phyloP scores from a whole-genome alignment of 2,329 filamentous ascomycete genomes.

The Monosporascus sp. region DNA sequence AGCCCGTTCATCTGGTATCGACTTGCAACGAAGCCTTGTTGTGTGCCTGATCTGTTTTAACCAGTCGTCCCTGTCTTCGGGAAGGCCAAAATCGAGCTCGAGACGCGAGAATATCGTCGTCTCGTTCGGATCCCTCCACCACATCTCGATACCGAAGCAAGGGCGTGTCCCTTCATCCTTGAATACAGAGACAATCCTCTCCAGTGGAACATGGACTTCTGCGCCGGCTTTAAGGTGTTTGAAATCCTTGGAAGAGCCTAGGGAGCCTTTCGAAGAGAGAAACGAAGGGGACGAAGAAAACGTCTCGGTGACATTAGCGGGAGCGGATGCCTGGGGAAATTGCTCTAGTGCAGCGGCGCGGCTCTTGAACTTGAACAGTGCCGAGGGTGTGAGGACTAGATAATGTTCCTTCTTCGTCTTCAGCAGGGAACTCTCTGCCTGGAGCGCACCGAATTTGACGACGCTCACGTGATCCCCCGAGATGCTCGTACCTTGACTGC shows the following conservation, averaged over 20 bases:
- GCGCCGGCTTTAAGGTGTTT: conserved; percentile 15
- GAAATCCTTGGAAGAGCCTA: conserved; percentile 19
- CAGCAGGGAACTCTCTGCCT: conserved; percentile 44
- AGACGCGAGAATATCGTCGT: conserved; percentile 42
- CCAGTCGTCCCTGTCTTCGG: conserved; percentile 46
- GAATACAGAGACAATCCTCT: conserved; percentile 48
- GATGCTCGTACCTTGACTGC: conserved; percentile 24
- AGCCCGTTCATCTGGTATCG: conserved; percentile 32
- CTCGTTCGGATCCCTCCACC: conserved; percentile 46
- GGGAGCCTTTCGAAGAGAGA: conserved; percentile 16
- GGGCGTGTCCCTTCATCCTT: conserved; percentile 45
- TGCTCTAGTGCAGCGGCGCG: conserved; percentile 41
- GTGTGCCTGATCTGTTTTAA: conserved; percentile 42
- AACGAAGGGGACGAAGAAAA: conserved; percentile 26
- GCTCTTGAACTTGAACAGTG: conserved; percentile 46
- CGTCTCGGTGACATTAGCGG: conserved; percentile 26
- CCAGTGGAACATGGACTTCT: conserved; percentile 42
- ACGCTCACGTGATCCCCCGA: conserved; percentile 24
- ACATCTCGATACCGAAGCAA: conserved; percentile 50
- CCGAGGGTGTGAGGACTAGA: conserved; percentile 47
- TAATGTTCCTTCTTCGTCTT: conserved; percentile 44
- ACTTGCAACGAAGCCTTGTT: conserved; percentile 24
- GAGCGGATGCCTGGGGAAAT: conserved; percentile 38
- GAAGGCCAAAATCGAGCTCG: conserved; percentile 44
- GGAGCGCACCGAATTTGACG: conserved; percentile 42